These are phyloP conservation scores for Adiantum capillusveneris DNA, from an alignment of 75 land plant species.

Conservation along the genomic window DNA sequence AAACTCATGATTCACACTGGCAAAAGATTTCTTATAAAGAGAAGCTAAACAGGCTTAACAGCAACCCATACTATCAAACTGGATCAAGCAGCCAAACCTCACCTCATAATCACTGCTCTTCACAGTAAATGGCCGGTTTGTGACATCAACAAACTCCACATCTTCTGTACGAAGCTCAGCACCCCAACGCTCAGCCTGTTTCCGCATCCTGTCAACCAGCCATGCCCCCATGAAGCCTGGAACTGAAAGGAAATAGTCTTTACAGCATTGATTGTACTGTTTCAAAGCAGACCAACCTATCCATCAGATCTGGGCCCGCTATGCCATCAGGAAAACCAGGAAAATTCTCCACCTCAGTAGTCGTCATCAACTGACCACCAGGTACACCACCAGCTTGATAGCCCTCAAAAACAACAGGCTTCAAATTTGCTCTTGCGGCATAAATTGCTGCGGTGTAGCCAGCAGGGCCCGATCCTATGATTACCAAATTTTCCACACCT, in stretches of 20 bases:
- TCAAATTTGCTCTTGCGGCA: constrained; percentile 95
- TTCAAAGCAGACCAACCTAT: constrained; percentile 37
- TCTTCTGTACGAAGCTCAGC: constrained; percentile 90
- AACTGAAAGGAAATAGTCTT: too few relatives aligned
- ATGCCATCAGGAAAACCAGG: constrained; percentile 98
- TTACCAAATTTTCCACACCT: constrained; percentile 84
- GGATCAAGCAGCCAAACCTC: constrained; percentile 1
- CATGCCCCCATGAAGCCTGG: too few relatives aligned
- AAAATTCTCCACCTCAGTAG: constrained; percentile 96
- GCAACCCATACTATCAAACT: too few relatives aligned
- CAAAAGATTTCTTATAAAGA: too few relatives aligned
- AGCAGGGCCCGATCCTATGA: constrained; percentile 95
- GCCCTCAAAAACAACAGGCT: constrained; percentile 91
- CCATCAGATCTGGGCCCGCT: constrained; percentile 95
- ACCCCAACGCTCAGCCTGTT: constrained; percentile 97
- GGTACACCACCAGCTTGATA: constrained; percentile 93
- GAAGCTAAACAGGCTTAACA: too few relatives aligned
- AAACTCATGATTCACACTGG: too few relatives aligned
- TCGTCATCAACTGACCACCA: constrained; percentile 97
- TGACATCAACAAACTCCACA: constrained; percentile 76
- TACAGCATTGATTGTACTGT: too few relatives aligned
- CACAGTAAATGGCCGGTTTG: constrained; percentile 69
- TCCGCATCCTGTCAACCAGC: constrained; percentile 52
- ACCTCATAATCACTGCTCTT: constrained; percentile 86
- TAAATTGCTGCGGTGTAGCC: constrained; percentile 97